Percentiles rank a stretch among this genome's conserved stretches.
Conservation (phyloP, 371 early-diverging fungal species). For the Gilbertella persicaria region DNA sequence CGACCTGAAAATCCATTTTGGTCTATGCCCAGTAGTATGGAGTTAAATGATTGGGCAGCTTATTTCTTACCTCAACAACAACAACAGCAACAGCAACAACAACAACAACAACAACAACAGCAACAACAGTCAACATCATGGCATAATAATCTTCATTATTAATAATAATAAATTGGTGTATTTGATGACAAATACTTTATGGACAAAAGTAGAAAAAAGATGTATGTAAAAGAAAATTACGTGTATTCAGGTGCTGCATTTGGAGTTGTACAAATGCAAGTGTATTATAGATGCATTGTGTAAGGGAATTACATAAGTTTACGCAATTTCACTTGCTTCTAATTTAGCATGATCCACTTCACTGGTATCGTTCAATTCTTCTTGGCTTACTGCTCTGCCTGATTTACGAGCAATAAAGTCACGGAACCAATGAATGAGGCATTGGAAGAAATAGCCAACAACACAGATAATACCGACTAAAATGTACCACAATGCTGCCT, state of each 20-base stretch:
- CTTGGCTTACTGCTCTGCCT: constrained; percentile 1
- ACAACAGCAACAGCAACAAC: background rate
- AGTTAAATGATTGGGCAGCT: constrained; percentile 48
- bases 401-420: constrained; percentile 30
- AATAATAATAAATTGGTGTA: no score
- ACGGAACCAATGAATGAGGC: constrained; percentile 42
- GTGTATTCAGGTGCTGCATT: no score
- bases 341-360: background rate
- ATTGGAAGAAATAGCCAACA: constrained; percentile 41
- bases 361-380: background rate
- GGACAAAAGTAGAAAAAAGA: no score
- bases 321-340: background rate
- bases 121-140: no score
- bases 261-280: no score
- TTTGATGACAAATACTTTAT: no score
- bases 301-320: no score
- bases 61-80: constrained; percentile 31
- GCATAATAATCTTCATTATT: no score
- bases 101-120: no score
- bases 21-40: constrained; percentile 51
- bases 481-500: constrained; percentile 44
- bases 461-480: constrained; percentile 38
- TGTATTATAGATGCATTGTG: no score
- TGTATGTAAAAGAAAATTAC: no score
- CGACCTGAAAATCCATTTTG: constrained; percentile 53